Evolutionary conservation across 169 alveolate species (phyloP), one percentile per base, ranked within the genome.

Genomic region (Miamiensis avidus): DNA sequence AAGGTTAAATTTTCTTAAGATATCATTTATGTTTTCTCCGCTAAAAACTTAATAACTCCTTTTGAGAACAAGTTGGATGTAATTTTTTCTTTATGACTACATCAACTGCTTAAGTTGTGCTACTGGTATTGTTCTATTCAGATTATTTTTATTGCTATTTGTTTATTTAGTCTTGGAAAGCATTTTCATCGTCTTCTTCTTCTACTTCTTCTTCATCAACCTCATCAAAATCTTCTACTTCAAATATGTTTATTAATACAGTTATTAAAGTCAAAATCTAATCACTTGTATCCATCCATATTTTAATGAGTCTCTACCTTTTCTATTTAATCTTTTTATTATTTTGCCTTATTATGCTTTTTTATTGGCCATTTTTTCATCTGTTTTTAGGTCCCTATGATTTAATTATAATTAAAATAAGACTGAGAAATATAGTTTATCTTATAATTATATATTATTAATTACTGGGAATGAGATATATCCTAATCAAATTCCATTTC

Each of bases 201-300:
- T 49, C 29, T 65, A 49, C 84, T 79, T 79, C 84, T 27, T 79
- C 84, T 79, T 79, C 84, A 64, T 29, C 34, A n/a, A 49, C 76
- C 29, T 79, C 84, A 49, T 34, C 74, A 29, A 49, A 34, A 65
- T 74, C 27, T 64, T 79, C 75, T 72, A 49, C 65, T 79, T 79
- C 84, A 65, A 79, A 79, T 1, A 79, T 34, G 64, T 79, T 79
- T 1, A 79, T 74, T 49, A 79, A 79, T 0, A 79, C 84, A 11
- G 76, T 74, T 76, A 79, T 49, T 64, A 79, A 25, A 49, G 29
- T 34, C 73, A 34, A 69, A 79, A 79, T 79, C n/a, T 69, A 69
- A n/a, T 79, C 84, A 25, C 76, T 27, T 16, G 76, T 79, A 25
- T 33, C 65, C 31, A 79, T 34, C 84, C 84, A 79, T n/a, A 79